Base-by-base conservation (phyloP, 1,284 basidiomycete species). In the Agroathelia rolfsii region DNA sequence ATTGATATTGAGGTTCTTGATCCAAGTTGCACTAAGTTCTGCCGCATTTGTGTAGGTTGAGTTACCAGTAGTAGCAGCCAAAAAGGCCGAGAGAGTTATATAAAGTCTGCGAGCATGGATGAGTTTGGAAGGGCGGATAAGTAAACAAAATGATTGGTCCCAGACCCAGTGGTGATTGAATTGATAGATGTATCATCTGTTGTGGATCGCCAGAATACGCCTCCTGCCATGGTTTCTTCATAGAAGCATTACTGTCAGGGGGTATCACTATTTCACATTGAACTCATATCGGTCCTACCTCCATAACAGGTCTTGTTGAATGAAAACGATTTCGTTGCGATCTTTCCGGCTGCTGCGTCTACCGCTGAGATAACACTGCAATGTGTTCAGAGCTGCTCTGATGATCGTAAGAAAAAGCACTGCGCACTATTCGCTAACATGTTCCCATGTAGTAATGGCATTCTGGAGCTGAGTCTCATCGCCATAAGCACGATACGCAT, bases 51-150 rank as follows among this genome's bases (percentile, higher is more conserved):
- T 58, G 42, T 71, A 72, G 26, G 57, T 65, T 10, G 50, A 38
- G 28, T 70, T 54, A 2, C 49, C 49, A 5, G 65, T 69, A 17
- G 55, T 50, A 44, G 67, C 60, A 1, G 59, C 64, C 9, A 70
- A 61, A 45, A 56, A 64, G 6, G 65, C 61, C 6, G 65, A 70
- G 8, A 67, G 49, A n/a, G n/a, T n/a, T n/a, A n/a, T n/a, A n/a
- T n/a, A n/a, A n/a, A n/a, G n/a, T n/a, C n/a, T n/a, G n/a, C n/a
- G n/a, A n/a, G n/a, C 27, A 81, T 53, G 11, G 80, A 85, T 0
- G 76, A 69, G 1, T 73, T 64, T 20, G 90, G 59, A 12, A 90
- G 61, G 10, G 69, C 64, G 20, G 66, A 45, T 32, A 68, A 61
- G n/a, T n/a, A n/a, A n/a, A n/a, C n/a, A n/a, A n/a, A n/a, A n/a